phyloP scores from a whole-genome alignment of 2,329 filamentous ascomycete species.

The Magnaporthiopsis poae region DNA sequence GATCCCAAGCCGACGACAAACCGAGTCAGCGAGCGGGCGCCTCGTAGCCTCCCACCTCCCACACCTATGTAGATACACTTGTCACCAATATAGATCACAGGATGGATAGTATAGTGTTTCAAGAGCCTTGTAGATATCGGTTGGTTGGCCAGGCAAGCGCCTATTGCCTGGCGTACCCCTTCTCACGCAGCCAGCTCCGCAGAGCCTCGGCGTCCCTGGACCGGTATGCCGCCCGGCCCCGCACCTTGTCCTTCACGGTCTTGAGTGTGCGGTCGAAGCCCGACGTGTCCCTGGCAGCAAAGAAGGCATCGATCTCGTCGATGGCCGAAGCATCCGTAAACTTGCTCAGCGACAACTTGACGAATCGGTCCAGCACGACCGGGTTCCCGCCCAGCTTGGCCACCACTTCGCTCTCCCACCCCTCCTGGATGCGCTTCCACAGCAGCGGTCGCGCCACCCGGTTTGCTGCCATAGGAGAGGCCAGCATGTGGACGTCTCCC shows the following conservation, averaged over 20 bases:
- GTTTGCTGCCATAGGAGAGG: conserved; percentile 64
- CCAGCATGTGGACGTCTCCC: conserved; percentile 79
- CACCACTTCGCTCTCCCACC: conserved; percentile 65
- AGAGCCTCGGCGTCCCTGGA: conserved; percentile 63
- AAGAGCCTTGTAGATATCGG: background rate
- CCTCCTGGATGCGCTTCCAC: conserved; percentile 76
- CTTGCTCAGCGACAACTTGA: conserved; percentile 66
- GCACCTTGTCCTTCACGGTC: conserved; percentile 77
- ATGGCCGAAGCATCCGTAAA: conserved; percentile 63
- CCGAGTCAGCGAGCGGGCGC: background rate
- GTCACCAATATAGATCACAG: background rate
- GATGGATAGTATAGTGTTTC: background rate
- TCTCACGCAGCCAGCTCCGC: conserved; percentile 55
- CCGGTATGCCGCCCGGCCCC: conserved; percentile 72
- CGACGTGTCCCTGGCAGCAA: conserved; percentile 73
- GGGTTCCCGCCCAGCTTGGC: conserved; percentile 66
- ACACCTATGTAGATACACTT: too few relatives aligned
- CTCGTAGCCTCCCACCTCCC: too few relatives aligned
- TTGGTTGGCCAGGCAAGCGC: background rate
- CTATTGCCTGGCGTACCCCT: conserved; percentile 3
- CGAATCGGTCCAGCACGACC: conserved; percentile 79
- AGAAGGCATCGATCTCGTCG: conserved; percentile 74
- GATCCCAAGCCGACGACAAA: background rate
- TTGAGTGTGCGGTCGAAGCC: conserved; percentile 78
- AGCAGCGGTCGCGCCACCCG: conserved; percentile 60